phyloP scores from a whole-genome alignment of 352 stramenopile species.

The Phytophthora pluvialis region DNA sequence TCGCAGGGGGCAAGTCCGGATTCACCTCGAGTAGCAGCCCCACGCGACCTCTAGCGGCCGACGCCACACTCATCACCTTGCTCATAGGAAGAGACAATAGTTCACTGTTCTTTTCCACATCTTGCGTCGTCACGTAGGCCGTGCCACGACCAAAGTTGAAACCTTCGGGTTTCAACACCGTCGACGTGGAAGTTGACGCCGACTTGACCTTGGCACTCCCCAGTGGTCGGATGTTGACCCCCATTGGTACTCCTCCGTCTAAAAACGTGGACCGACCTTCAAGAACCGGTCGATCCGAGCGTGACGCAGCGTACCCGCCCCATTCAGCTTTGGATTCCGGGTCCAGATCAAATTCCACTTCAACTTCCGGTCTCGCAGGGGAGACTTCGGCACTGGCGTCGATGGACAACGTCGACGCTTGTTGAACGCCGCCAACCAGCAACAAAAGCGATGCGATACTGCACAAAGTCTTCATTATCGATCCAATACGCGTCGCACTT shows the following conservation, averaged over 20 bases:
- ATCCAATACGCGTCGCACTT: not conserved
- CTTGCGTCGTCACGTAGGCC: slow-evolving; percentile 32
- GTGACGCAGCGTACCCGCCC: slow-evolving; percentile 15
- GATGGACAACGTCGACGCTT: slow-evolving; percentile 20
- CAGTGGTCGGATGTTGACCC: slow-evolving; percentile 22
- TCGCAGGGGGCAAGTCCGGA: slow-evolving; percentile 47
- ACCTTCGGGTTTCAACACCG: slow-evolving; percentile 33
- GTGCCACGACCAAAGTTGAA: slow-evolving; percentile 58
- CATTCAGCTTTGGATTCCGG: slow-evolving; percentile 35
- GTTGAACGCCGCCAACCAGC: slow-evolving; percentile 6
- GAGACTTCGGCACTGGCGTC: slow-evolving; percentile 21
- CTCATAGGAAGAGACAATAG: slow-evolving; percentile 43
- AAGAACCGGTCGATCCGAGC: slow-evolving; percentile 28
- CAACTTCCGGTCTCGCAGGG: slow-evolving; percentile 26
- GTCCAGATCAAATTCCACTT: slow-evolving; percentile 46
- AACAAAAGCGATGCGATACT: slow-evolving; percentile 16
- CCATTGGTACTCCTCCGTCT: slow-evolving; percentile 10
- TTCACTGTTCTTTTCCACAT: slow-evolving; percentile 20
- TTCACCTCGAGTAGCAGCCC: slow-evolving; percentile 49
- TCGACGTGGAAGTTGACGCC: slow-evolving; percentile 7
- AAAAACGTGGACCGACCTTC: slow-evolving; percentile 22
- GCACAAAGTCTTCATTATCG: slow-evolving; percentile 13
- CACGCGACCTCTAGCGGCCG: slow-evolving; percentile 40
- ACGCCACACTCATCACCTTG: slow-evolving; percentile 49
- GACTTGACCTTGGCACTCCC: slow-evolving; percentile 13